phyloP scores from a whole-genome alignment of 495 filamentous ascomycete genomes.

The Filosporella fistucella region DNA sequence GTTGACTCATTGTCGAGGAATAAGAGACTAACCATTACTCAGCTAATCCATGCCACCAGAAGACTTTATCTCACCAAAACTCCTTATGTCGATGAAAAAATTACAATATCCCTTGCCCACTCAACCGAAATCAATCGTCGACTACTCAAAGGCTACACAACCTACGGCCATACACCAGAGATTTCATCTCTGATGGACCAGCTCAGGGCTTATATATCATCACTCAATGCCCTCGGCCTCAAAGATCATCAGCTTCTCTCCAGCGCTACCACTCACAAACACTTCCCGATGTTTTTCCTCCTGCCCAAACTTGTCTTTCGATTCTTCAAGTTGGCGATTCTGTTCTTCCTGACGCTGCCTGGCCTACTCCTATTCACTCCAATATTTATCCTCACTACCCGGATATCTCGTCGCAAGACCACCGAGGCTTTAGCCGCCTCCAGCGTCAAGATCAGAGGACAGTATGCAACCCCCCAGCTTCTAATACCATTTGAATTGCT shows the following conservation, averaged over 20 bases:
- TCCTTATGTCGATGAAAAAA: neutral
- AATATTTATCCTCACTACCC: slow-evolving; percentile 8
- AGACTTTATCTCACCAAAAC: slow-evolving; percentile 7
- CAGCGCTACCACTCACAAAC: neutral
- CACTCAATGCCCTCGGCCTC: slow-evolving; percentile 3
- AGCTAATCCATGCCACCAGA: slow-evolving; percentile 15
- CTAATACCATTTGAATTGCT: no score
- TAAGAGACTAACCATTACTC: no score
- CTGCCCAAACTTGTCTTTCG: slow-evolving; percentile 8
- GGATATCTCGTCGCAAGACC: slow-evolving; percentile 6
- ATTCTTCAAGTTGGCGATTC: slow-evolving; percentile 1
- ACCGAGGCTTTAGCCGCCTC: slow-evolving; percentile 11
- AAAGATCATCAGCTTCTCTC: slow-evolving; percentile 13
- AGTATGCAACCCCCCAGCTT: no score
- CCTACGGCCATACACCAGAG: neutral
- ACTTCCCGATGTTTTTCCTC: slow-evolving; percentile 1
- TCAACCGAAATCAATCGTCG: slow-evolving; percentile 10
- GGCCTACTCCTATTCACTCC: slow-evolving; percentile 13
- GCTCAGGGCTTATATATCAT: neutral
- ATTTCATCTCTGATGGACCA: neutral
- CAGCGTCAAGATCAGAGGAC: slow-evolving; percentile 13
- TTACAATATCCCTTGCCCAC: slow-evolving; percentile 7
- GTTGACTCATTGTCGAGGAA: no score
- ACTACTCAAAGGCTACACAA: slow-evolving; percentile 10
- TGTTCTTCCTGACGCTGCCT: slow-evolving; percentile 7